Evolutionary conservation across 164 flowering plant genomes (phyloP).

Genomic region (Aristolochia contorta): DNA sequence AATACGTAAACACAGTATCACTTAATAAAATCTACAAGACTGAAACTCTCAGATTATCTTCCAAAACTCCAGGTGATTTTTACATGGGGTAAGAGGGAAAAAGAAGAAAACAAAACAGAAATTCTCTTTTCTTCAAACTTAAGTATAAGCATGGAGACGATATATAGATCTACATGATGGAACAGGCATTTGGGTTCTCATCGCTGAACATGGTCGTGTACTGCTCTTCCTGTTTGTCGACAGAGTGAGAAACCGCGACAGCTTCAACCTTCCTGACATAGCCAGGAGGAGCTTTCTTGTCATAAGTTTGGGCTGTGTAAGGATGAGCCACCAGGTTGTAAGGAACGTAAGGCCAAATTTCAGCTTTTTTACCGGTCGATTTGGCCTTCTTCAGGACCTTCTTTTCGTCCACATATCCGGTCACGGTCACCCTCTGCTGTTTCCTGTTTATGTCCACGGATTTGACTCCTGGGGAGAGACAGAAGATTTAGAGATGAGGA

Average conservation of each 20-base stretch:
- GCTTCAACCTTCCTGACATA: conserved; percentile 43
- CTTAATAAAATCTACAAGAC: too few species aligned
- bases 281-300: conserved; percentile 85
- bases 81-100: too few species aligned
- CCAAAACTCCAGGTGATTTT: too few species aligned
- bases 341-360: conserved; percentile 87
- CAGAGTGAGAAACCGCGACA: conserved; percentile 17
- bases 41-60: too few species aligned
- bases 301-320: conserved; percentile 58
- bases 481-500: not conserved
- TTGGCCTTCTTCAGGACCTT: conserved; percentile 60
- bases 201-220: conserved; percentile 69
- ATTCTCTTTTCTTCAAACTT: too few species aligned
- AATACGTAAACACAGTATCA: too few species aligned
- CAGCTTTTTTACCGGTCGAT: conserved; percentile 59
- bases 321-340: conserved; percentile 58
- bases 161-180: conserved; percentile 27
- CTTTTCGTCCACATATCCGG: conserved; percentile 57
- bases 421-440: conserved; percentile 71
- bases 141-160: too few species aligned
- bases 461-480: conserved; percentile 42
- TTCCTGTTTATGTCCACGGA: conserved; percentile 69
- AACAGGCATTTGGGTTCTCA: conserved; percentile 83
- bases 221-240: conserved; percentile 33
- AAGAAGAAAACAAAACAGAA: too few species aligned